Evolutionary conservation across 2,329 filamentous ascomycete species (phyloP), one percentile per base, ranked within the genome.

Genomic region (Amesomyces nigricolor): DNA sequence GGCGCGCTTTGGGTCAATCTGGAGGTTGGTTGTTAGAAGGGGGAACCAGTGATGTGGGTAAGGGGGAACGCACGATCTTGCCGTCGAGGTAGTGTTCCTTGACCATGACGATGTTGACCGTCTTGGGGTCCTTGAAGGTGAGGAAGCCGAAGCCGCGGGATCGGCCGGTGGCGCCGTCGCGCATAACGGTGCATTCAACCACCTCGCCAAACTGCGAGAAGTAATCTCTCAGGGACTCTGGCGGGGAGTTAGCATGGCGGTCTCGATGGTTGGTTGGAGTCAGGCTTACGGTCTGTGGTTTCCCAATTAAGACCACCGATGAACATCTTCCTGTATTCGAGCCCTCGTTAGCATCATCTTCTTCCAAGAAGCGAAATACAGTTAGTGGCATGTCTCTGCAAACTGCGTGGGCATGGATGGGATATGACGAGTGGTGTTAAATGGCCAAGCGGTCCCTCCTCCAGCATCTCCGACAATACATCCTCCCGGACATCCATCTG

Each of bases 291-390:
- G 76, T 97, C 92, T 54, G 94, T 97, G 14, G 94, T 99, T 73
- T 99, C 94, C 94, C 94, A 99, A 70, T 99, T 99, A 53, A 99
- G 76, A 40, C 94, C 94, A 66, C 94, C 94, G 73, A 99, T 99
- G 67, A 99, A 99, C 94, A 99, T 99, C 78, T 99, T 99, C 67
- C 94, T 99, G 75, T 67, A 65, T 57, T 68, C 29, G 42, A 45
- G 53, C 53, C 6, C 14, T 54, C 44, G 64, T 70, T 61, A 69
- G 64, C 48, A 14, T 55, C 50, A 26, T 54, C 46, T 44, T 48
- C 19, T 37, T 22, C n/a, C n/a, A 17, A 14, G 11, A 30, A 13
- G 8, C 19, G 29, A 22, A 30, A 13, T 30, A 1, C 43, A 13
- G 22, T 22, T 30, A n/a, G 30, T n/a, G 2, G 32, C 13, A 30